Evolutionary conservation across 768 basidiomycete genomes (phyloP), one percentile per base, ranked within the genome.

Genomic region (Tulasnella sp.): DNA sequence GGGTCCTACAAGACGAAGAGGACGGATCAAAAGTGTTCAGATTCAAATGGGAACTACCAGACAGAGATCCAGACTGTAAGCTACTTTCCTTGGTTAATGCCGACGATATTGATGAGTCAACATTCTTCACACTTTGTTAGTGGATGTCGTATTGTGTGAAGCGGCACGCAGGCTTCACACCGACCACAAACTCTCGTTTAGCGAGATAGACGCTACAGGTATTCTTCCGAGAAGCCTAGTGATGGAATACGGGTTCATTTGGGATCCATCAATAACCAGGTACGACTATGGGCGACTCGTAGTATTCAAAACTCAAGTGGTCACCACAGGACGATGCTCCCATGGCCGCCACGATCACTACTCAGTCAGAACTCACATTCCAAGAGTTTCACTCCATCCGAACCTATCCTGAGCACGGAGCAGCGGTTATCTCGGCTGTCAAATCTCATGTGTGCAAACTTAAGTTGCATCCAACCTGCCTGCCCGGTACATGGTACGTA

Each of bases 91-190:
- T 14, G 2, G 64, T 69, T 48, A 37, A 74, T 34, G 12, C 69
- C 20, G 12, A 16, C 24, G 34, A 58, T 41, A 31, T 44, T 69
- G n/a, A 34, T 50, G 34, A 75, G 50, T 75, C 72, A 54, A 58
- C 74, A 83, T 72, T 73, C 75, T 12, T 8, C 8, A 18, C n/a
- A 7, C 58, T n/a, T 34, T 76, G 28, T 77, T 46, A 90, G 89
- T 87, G 82, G 90, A 91, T 84, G 85, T 88, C 22, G 88, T 93
- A 9, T 84, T 89, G 3, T 82, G 89, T 3, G 90, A 92, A 83
- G 86, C 89, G 0, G 85, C 87, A 3, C 86, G 88, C 42, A 86
- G 88, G 16, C 85, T 94, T 11, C 84, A 87, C 69, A 75, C 75
- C 5, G 82, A 85, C 1, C 83, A 89, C 79, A 83, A 84, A 0